Evolutionary conservation across 2,329 filamentous ascomycete species (phyloP).

Genomic region (Acephala macrosclerotiorum): DNA sequence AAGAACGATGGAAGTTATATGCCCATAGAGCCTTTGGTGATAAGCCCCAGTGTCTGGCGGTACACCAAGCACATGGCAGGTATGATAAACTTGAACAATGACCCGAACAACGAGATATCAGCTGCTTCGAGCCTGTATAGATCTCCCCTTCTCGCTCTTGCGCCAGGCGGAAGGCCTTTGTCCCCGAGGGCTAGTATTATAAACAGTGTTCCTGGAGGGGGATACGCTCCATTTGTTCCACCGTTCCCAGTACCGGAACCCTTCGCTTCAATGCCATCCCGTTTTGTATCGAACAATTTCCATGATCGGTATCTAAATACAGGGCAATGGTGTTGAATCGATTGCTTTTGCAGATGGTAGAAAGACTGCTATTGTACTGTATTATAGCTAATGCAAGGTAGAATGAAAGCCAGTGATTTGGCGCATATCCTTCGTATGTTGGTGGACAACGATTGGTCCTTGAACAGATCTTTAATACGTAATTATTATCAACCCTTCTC

Average conservation of each 20-base stretch:
- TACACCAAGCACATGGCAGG: not conserved
- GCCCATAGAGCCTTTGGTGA: not conserved
- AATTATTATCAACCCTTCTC: too few relatives aligned
- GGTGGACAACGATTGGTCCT: too few relatives aligned
- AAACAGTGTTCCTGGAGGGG: too few relatives aligned
- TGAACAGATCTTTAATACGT: too few relatives aligned
- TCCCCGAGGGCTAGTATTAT: too few relatives aligned
- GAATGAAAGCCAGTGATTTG: too few relatives aligned
- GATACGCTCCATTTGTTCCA: too few relatives aligned
- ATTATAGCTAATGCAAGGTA: too few relatives aligned
- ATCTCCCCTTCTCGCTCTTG: not conserved
- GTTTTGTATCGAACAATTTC: not conserved
- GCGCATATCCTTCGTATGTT: too few relatives aligned
- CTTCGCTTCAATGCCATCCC: not conserved
- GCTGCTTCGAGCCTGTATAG: not conserved
- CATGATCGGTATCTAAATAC: not conserved
- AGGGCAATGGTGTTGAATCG: not conserved
- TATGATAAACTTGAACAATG: not conserved
- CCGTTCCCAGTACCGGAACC: not conserved
- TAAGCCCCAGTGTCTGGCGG: not conserved
- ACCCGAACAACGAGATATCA: not conserved
- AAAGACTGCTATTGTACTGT: too few relatives aligned
- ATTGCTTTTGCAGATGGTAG: too few relatives aligned
- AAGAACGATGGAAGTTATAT: not conserved
- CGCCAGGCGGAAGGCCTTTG: too few relatives aligned